Percentiles rank a stretch among this genome's conserved stretches.
Conservation (phyloP, 331 rosid genomes). For the Rhamnella rubrinervis region DNA sequence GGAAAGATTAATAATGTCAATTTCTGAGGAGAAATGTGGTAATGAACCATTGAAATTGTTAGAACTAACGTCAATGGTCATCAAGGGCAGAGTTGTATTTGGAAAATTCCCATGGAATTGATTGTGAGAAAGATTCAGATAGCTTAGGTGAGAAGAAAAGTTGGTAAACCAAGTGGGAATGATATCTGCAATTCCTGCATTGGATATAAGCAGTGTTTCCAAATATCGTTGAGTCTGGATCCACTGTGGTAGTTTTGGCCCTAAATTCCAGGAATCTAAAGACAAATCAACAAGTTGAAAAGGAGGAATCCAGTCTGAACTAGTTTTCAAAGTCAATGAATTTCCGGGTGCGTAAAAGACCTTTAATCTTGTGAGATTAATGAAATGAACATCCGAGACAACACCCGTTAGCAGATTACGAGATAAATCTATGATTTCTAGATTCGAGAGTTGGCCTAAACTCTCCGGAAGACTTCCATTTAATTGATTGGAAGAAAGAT, state of each 20-base stretch:
- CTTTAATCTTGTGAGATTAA: conserved; percentile 4
- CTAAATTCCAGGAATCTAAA: not conserved
- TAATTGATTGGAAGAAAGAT: not conserved
- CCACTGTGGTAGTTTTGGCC: not conserved
- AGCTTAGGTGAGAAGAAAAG: not conserved
- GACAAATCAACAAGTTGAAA: not conserved
- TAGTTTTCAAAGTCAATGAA: conserved; percentile 17
- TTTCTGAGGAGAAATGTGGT: not conserved
- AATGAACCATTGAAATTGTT: conserved; percentile 9
- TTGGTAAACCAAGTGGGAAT: conserved; percentile 34
- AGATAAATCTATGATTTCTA: not conserved
- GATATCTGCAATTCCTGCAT: conserved; percentile 12
- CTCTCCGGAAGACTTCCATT: conserved; percentile 5
- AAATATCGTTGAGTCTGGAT: not conserved
- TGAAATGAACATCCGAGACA: conserved; percentile 23
- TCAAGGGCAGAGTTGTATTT: not conserved
- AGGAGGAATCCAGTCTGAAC: conserved; percentile 27
- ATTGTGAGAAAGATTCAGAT: conserved; percentile 28
- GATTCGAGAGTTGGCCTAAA: conserved; percentile 13
- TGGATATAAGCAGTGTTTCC: not conserved
- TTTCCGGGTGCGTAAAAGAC: not conserved
- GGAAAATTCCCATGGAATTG: conserved; percentile 23
- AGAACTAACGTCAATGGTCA: conserved; percentile 21
- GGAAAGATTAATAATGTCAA: not conserved
- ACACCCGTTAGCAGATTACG: conserved; percentile 8